Evolutionary conservation across 2,329 filamentous ascomycete genomes (phyloP), one percentile per base, ranked within the genome.

Genomic region (Neurospora crassa): DNA sequence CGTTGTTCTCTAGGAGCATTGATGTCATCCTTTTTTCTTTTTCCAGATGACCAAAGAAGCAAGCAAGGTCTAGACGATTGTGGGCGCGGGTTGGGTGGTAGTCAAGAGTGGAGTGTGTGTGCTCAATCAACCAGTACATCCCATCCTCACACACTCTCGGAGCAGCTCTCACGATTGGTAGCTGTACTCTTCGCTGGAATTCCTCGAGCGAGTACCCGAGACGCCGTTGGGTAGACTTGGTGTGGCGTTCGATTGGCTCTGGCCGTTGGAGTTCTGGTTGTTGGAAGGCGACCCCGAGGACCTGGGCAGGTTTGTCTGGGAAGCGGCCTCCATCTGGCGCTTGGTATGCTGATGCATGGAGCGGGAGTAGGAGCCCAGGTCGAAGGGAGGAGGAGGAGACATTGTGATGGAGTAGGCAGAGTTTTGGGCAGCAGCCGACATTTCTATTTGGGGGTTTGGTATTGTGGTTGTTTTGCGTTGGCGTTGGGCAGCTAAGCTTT

Each of bases 291-390:
- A 72, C 69, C 45, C 71, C 12, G 69, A 53, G 0, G 72, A 73
- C 7, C 81, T 79, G 67, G 81, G 78, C 41, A 79, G 78, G 1
- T 85, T 82, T 12, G 83, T 82, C 4, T 83, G 82, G 14, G 83
- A 82, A n/a, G 84, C 83, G 8, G 83, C 82, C 73, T 90, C 87
- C 87, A 91, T 89, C 78, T 90, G 89, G 71, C 84, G 83, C 82
- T 88, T 89, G 73, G 89, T 91, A 81, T 91, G 88, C 70, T 86
- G 83, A 77, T 88, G 87, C 86, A 91, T 91, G 71, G 83, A 86
- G 72, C 84, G 84, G 16, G 88, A 81, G 75, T 91, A 91, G 3
- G 79, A 78, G 5, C 77, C 75, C 8, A 80, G 68, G 68, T 79
- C 76, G 18, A 74, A 67, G 4, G 78, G 78, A 12, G 78, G 75